Base-by-base conservation (phyloP, 176 grass and related monocot species). In the Eremochloa ophiuroides region DNA sequence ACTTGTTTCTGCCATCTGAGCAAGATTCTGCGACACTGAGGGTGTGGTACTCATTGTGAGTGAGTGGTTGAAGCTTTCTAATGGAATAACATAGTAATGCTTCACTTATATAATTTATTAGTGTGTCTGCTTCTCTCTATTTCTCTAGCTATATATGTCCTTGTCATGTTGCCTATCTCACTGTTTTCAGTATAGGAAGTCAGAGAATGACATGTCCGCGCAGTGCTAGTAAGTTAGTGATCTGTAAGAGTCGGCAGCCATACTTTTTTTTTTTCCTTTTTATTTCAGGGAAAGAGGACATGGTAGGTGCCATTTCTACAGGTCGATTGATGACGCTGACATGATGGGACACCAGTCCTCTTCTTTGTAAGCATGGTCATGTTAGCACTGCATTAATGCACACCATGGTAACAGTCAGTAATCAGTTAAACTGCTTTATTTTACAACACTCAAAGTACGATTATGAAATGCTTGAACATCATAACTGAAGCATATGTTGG, bases 281-380 rank as follows among this genome's bases (percentile, higher is more conserved):
- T n/a, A n/a, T n/a, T 81, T 10, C 43, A 71, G 79, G 66, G 51
- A 71, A 81, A 81, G 65, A 70, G 34, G 48, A 81, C 79, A 60
- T 43, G 66, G 48, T 80, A 39, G 78, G 65, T 80, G 33, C 64
- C 65, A 69, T 80, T 71, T 81, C 48, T 59, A 29, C 66, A 41
- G 47, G 65, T 80, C 30, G 25, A 70, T 64, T 65, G 27, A 14
- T 77, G 39, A 65, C 20, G 9, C 62, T n/a, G 29, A 79, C 61
- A 7, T 18, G 28, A 79, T 66, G 29, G 44, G 13, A 66, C 39
- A 46, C 13, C 33, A 78, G 18, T 48, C 27, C 6, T 65, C 18
- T 16, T 65, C 40, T 2, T 1, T 48, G 41, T 47, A 78, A 78
- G 26, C 39, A 64, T 64, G 26, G 10, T 29, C 39, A n/a, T 44